Percentiles rank a stretch among this genome's conserved stretches.
Evolutionary conservation across 305 asterid species (phyloP).

Genomic region (Petunia hybrid): DNA sequence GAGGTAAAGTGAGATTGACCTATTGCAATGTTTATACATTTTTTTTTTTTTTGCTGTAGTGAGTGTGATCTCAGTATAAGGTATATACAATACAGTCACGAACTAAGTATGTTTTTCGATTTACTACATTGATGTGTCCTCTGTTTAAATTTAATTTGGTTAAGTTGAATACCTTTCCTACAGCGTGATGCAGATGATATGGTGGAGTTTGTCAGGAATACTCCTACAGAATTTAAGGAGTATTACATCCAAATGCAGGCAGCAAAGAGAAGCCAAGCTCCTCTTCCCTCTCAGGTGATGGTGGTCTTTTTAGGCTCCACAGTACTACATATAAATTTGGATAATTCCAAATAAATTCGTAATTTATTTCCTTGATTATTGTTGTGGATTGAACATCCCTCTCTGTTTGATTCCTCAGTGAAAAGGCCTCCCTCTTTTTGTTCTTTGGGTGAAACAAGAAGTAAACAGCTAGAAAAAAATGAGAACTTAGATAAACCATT

Average conservation of each 20-base stretch:
- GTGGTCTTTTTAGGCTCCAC: constrained; percentile 20
- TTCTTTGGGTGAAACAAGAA: background rate
- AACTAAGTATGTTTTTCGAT: background rate
- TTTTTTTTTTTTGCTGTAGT: background rate
- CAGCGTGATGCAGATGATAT: constrained; percentile 97
- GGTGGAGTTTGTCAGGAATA: constrained; percentile 73
- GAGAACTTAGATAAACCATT: background rate
- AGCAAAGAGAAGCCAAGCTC: constrained; percentile 97
- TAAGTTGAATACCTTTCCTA: background rate
- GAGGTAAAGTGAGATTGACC: background rate
- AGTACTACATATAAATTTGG: constrained; percentile 1
- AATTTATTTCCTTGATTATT: constrained; percentile 8
- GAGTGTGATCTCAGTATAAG: background rate
- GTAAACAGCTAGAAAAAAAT: background rate
- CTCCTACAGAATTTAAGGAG: constrained; percentile 88
- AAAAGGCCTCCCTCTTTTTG: background rate
- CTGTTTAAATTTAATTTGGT: background rate
- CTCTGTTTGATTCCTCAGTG: background rate
- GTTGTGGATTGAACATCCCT: background rate
- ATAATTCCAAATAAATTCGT: constrained; percentile 12
- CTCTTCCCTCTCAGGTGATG: constrained; percentile 85
- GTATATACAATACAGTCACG: background rate
- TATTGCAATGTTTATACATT: background rate
- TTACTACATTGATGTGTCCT: constrained; percentile 2
- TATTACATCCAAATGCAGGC: constrained; percentile 98